Conservation (phyloP, 805 yeast genomes). For the Candida bentonensis region DNA sequence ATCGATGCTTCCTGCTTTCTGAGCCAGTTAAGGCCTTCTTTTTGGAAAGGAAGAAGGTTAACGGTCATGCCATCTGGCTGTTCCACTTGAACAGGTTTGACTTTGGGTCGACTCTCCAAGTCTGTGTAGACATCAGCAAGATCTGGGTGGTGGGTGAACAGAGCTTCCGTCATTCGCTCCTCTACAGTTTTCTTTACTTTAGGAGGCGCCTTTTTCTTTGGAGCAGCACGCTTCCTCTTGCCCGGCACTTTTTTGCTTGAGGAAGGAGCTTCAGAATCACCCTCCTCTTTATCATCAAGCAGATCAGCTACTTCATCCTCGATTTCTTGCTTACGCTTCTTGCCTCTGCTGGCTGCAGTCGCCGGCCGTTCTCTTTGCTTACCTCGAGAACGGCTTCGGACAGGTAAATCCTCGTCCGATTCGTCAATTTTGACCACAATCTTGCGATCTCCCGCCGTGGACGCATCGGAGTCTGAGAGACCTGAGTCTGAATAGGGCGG, state of each 20-base stretch:
- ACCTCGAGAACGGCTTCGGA: too few relatives aligned
- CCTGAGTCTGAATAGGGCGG: neutral
- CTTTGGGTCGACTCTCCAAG: slow-evolving; percentile 35
- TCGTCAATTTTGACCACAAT: neutral
- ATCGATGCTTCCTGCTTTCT: slow-evolving; percentile 59
- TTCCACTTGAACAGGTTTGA: slow-evolving; percentile 13
- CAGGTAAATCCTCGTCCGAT: neutral
- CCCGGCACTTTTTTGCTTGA: too few relatives aligned
- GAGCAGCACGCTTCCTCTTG: neutral
- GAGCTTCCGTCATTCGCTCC: slow-evolving; percentile 46
- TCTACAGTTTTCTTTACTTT: neutral
- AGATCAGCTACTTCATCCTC: too few relatives aligned
- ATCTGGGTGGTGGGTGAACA: slow-evolving; percentile 65
- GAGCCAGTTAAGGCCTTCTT: slow-evolving; percentile 89
- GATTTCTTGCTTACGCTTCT: too few relatives aligned
- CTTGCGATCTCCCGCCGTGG: neutral
- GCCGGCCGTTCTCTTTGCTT: too few relatives aligned
- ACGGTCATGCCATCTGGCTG: slow-evolving; percentile 75
- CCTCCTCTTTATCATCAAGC: too few relatives aligned
- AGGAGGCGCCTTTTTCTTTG: neutral
- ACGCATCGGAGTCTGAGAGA: neutral
- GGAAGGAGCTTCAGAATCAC: too few relatives aligned
- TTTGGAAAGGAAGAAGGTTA: slow-evolving; percentile 73
- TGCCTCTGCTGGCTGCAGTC: too few relatives aligned
- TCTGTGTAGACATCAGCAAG: slow-evolving; percentile 54